Percentiles rank a stretch among this genome's conserved stretches.
Conservation (phyloP, 495 filamentous ascomycete species). For the Hypomontagnella monticulosa region DNA sequence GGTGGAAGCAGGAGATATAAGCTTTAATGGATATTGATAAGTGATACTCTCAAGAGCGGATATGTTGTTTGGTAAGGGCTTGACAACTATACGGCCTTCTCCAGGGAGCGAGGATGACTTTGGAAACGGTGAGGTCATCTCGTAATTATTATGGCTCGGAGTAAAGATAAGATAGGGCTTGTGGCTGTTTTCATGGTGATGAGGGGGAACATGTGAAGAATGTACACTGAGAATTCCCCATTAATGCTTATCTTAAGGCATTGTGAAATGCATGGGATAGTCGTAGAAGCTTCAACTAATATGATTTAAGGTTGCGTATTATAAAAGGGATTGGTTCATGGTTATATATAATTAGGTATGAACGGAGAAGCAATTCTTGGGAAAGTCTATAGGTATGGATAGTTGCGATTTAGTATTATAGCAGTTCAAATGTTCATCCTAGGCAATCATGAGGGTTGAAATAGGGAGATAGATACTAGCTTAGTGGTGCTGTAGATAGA, state of each 20-base stretch:
- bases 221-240: constrained; percentile 4
- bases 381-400: too few relatives aligned
- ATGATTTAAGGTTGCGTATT: too few relatives aligned
- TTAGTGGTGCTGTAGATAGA: neutral
- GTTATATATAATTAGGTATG: too few relatives aligned
- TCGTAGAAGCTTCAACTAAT: too few relatives aligned
- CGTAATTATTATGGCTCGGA: neutral
- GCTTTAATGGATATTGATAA: constrained; percentile 95
- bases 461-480: too few relatives aligned
- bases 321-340: too few relatives aligned
- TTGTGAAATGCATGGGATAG: neutral
- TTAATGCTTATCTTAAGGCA: constrained; percentile 28
- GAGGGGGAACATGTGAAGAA: neutral
- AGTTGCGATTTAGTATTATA: too few relatives aligned
- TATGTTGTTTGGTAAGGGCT: constrained; percentile 73
- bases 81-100: constrained; percentile 77
- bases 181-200: constrained; percentile 18
- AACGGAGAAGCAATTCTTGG: too few relatives aligned
- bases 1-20: constrained; percentile 72
- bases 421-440: too few relatives aligned
- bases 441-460: neutral
- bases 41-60: constrained; percentile 78
- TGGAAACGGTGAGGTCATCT: constrained; percentile 70
- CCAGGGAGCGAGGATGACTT: constrained; percentile 76
- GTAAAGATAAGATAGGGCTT: neutral